phyloP scores from a whole-genome alignment of 2,329 filamentous ascomycete genomes.

The Hymenoscyphus infarciens region DNA sequence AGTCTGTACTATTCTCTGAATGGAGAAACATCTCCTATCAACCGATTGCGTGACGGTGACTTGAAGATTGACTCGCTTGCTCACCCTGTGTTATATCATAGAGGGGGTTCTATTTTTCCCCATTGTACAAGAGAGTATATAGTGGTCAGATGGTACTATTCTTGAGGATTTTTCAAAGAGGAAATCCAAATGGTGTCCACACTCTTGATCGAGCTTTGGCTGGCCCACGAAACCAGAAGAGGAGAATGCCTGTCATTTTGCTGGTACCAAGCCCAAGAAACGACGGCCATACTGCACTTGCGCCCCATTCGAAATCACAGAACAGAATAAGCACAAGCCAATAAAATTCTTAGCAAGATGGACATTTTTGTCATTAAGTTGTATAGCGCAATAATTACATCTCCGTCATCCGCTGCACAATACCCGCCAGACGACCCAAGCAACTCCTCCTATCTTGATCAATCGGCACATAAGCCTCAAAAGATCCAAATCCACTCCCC shows the following conservation, averaged over 20 bases:
- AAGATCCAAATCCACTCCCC: conserved; percentile 9
- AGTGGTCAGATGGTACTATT: too few species aligned
- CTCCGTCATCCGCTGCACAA: not conserved
- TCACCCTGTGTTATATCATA: too few species aligned
- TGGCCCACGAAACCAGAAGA: not conserved
- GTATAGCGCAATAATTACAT: conserved; percentile 4
- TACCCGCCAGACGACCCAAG: not conserved
- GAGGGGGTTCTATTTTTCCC: too few species aligned
- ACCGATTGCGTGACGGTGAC: too few species aligned
- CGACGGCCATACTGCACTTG: not conserved
- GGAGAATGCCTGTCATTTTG: not conserved
- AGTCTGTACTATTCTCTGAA: too few species aligned
- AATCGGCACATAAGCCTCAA: conserved; percentile 3
- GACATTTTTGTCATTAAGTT: conserved; percentile 5
- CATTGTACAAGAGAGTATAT: too few species aligned
- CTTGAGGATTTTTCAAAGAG: too few species aligned
- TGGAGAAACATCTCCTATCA: too few species aligned
- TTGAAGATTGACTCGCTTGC: too few species aligned
- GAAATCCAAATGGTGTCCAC: too few species aligned
- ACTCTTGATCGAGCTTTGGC: too few species aligned
- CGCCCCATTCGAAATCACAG: too few species aligned
- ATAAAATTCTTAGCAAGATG: not conserved
- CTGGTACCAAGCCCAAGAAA: not conserved
- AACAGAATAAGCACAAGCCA: not conserved
- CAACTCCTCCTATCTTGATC: not conserved